Percentiles rank a stretch among this genome's conserved stretches.
These are phyloP conservation scores for Artomyces pyxidatus DNA, from an alignment of 768 basidiomycete species.

Conservation along the genomic window DNA sequence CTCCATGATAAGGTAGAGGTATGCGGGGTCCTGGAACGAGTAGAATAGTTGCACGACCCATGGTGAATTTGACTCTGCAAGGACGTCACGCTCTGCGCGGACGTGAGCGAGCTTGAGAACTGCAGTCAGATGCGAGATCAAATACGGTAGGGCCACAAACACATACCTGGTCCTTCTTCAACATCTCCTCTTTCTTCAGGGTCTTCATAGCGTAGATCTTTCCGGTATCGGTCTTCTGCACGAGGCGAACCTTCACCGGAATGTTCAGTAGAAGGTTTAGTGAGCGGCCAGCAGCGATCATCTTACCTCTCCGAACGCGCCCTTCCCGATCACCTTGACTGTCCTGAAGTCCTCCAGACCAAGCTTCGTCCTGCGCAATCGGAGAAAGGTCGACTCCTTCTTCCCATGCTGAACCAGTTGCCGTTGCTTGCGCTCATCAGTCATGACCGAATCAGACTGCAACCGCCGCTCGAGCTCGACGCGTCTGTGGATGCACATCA, in stretches of 20 bases:
- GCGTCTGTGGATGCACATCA: conserved; percentile 44
- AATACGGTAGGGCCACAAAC: background rate
- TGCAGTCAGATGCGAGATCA: background rate
- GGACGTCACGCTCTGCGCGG: conserved; percentile 92
- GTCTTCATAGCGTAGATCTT: conserved; percentile 99
- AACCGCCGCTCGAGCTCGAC: conserved; percentile 81
- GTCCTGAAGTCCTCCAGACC: conserved; percentile 91
- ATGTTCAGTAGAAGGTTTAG: background rate
- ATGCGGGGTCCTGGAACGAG: conserved; percentile 93
- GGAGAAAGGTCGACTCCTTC: conserved; percentile 83
- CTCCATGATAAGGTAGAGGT: conserved; percentile 97
- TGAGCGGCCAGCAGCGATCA: background rate
- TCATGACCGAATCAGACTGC: conserved; percentile 55
- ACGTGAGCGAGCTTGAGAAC: conserved; percentile 82
- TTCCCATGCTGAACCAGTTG: conserved; percentile 78
- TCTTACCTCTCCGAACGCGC: conserved; percentile 93
- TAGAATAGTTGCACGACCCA: conserved; percentile 98
- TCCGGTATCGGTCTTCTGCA: conserved; percentile 94
- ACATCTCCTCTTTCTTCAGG: conserved; percentile 94
- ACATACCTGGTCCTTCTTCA: conserved; percentile 94
- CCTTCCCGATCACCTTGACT: conserved; percentile 98
- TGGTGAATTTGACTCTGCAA: conserved; percentile 89
- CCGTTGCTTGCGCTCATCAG: conserved; percentile 81
- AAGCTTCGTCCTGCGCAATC: conserved; percentile 81
- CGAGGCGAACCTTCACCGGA: conserved; percentile 65